Conservation (phyloP, 2,329 filamentous ascomycete species). For the Curvularia sp. region DNA sequence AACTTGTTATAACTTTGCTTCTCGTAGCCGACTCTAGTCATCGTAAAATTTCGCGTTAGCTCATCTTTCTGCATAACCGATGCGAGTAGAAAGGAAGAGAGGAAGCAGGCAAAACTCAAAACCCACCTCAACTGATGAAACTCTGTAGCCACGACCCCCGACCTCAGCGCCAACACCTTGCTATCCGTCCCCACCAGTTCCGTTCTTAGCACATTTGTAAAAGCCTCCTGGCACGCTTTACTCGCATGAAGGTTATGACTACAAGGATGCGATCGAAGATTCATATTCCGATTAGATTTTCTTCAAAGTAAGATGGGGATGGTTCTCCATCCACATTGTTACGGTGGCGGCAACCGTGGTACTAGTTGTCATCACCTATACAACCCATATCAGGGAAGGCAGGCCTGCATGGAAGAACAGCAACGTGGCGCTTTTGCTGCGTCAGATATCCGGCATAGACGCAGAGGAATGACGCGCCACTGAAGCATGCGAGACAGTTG, state of each 20-base stretch:
- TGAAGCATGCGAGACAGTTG: too few relatives aligned
- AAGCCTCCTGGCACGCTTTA: slow-evolving; percentile 58
- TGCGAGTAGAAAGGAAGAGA: background rate
- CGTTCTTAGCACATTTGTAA: slow-evolving; percentile 58
- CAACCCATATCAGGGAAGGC: too few relatives aligned
- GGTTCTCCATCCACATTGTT: too few relatives aligned
- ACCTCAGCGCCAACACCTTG: slow-evolving; percentile 56
- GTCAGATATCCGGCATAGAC: too few relatives aligned
- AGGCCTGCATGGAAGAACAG: too few relatives aligned
- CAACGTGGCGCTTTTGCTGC: too few relatives aligned
- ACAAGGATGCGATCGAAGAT: too few relatives aligned
- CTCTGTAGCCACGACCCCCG: slow-evolving; percentile 58
- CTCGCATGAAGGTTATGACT: slow-evolving; percentile 45
- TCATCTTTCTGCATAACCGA: background rate
- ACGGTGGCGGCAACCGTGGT: too few relatives aligned
- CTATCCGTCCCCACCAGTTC: slow-evolving; percentile 58
- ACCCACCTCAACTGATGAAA: slow-evolving; percentile 54
- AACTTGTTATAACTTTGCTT: slow-evolving; percentile 53
- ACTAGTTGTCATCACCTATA: too few relatives aligned
- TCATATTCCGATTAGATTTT: too few relatives aligned
- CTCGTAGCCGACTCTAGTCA: slow-evolving; percentile 52
- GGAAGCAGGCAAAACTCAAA: background rate
- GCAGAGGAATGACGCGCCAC: too few relatives aligned
- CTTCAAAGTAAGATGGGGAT: too few relatives aligned
- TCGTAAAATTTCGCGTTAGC: background rate